Percentiles rank a stretch among this genome's conserved stretches.
Conservation (phyloP, 2,329 filamentous ascomycete species). For the Emydomyces testavorans region DNA sequence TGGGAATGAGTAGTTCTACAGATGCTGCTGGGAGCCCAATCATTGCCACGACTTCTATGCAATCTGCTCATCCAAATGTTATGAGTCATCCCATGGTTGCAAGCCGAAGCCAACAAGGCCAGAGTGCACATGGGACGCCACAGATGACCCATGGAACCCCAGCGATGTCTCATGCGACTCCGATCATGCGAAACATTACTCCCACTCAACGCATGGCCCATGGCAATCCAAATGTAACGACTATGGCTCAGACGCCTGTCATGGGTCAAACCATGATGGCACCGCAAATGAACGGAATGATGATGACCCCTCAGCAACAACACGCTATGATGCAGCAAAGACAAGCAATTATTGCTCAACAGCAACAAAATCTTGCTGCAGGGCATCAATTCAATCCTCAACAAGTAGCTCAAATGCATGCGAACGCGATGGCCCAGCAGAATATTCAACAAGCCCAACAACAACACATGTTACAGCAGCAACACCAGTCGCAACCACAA, state of each 20-base stretch:
- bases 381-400: conserved; percentile 17
- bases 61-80: conserved; percentile 37
- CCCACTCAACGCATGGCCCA: conserved; percentile 38
- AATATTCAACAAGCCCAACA: conserved; percentile 23
- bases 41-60: conserved; percentile 36
- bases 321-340: conserved; percentile 19
- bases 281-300: conserved; percentile 31
- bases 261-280: conserved; percentile 36
- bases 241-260: conserved; percentile 35
- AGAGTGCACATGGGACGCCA: conserved; percentile 39
- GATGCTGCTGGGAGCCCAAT: conserved; percentile 38
- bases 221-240: conserved; percentile 35
- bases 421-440: conserved; percentile 14
- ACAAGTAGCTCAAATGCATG: conserved; percentile 17
- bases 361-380: conserved; percentile 21
- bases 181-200: conserved; percentile 38
- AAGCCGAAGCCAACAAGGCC: conserved; percentile 36
- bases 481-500: conserved; percentile 11
- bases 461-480: conserved; percentile 23
- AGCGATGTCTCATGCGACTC: conserved; percentile 37
- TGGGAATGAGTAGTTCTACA: conserved; percentile 36
- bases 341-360: conserved; percentile 26
- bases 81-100: conserved; percentile 38
- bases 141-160: conserved; percentile 39
- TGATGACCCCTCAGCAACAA: conserved; percentile 33